Evolutionary conservation across 2,329 filamentous ascomycete genomes (phyloP), one percentile per base, ranked within the genome.

Genomic region (Purpureocillium takamizusanense): DNA sequence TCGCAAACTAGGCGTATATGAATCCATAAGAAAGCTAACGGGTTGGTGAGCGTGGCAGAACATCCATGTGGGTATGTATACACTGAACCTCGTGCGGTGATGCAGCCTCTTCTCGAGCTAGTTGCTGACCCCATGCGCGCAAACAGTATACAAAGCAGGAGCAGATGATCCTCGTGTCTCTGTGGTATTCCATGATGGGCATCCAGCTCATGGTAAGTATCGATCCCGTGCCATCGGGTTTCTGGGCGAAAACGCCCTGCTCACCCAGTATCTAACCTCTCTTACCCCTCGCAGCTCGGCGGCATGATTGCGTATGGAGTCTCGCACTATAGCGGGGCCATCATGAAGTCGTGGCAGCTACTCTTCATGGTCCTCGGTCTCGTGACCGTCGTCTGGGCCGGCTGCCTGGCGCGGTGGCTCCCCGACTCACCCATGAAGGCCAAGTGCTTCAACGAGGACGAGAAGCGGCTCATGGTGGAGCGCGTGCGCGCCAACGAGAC

Each of bases 121-220:
- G 10, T 25, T 25, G 21, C n/a, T n/a, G n/a, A n/a, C n/a, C n/a
- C n/a, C n/a, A n/a, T n/a, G n/a, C n/a, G n/a, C n/a, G 21, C 21
- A 25, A 25, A 25, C 5, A 25, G 21, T 25, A 25, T 10, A 25
- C 21, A 5, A 25, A 25, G 21, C 21, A 25, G 21, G 21, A 25
- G 21, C 21, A 25, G 21, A 25, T 25, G 21, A 25, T 25, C 21
- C 21, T 25, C 21, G 21, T 25, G 21, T 25, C 21, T 10, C 21
- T 25, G 10, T 49, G 63, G 59, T 81, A 83, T 56, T 83, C 83
- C 75, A 86, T 85, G 79, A 86, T 86, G 52, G 81, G 82, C 2
- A 70, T 68, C 1, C 81, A 86, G 52, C 81, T 85, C 51, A 80
- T 86, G 36, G 78, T 85, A 10, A 25, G 21, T 25, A n/a, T n/a